Evolutionary conservation across 305 asterid genomes (phyloP).

Genomic region (Fraxinus dipetala): DNA sequence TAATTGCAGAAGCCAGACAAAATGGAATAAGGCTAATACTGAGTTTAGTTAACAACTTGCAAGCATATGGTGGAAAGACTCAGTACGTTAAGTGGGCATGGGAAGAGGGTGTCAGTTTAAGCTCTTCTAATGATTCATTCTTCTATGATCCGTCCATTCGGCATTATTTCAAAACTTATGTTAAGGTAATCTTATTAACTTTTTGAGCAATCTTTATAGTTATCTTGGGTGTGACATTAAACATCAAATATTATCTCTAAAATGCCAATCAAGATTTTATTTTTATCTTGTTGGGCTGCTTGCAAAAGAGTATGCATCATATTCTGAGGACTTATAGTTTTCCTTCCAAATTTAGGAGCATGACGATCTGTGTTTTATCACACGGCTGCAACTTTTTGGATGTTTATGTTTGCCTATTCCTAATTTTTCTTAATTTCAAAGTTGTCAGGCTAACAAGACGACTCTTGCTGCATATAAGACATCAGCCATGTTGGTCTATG

Average conservation of each 20-base stretch:
- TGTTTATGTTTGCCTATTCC: background rate
- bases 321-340: background rate
- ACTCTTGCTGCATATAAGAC: background rate
- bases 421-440: background rate
- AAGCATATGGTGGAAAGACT: slow-evolving; percentile 95
- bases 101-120: slow-evolving; percentile 92
- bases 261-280: background rate
- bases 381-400: background rate
- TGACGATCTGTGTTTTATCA: background rate
- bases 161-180: slow-evolving; percentile 75
- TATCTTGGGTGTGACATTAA: background rate
- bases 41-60: slow-evolving; percentile 87
- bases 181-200: slow-evolving; percentile 53
- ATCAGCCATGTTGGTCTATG: background rate
- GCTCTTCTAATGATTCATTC: slow-evolving; percentile 96
- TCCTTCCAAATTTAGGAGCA: background rate
- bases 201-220: background rate
- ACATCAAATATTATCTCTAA: background rate
- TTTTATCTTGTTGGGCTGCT: slow-evolving; percentile 8
- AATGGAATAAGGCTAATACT: slow-evolving; percentile 73
- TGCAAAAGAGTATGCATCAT: background rate
- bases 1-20: slow-evolving; percentile 77
- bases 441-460: background rate
- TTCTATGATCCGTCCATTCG: slow-evolving; percentile 95
- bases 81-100: slow-evolving; percentile 99